Evolutionary conservation across 1,284 basidiomycete species (phyloP).

Genomic region (Ceratobasidium papillatum): DNA sequence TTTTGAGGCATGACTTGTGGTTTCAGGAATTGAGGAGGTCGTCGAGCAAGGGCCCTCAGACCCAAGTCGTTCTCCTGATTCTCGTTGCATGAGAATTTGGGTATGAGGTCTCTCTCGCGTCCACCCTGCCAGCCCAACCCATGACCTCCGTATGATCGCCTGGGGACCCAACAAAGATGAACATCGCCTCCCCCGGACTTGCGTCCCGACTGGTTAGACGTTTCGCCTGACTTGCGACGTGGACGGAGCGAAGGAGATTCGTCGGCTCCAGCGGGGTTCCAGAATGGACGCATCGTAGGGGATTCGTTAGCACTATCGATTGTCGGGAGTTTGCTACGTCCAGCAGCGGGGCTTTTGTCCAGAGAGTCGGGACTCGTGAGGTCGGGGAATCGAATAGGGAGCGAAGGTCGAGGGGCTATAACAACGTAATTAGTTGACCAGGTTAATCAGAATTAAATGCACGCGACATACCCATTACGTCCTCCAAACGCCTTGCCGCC

Average conservation of each 20-base stretch:
- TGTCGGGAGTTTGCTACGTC: conserved; percentile 11
- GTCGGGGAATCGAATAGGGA: conserved; percentile 34
- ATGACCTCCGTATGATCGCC: conserved; percentile 15
- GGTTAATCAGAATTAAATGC: not conserved
- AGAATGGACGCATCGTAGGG: conserved; percentile 20
- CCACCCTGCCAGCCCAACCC: conserved; percentile 15
- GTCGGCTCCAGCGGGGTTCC: conserved; percentile 12
- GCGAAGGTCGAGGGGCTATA: conserved; percentile 23
- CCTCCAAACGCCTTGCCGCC: conserved; percentile 29
- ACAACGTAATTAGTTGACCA: not conserved
- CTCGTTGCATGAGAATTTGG: conserved; percentile 20
- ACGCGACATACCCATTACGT: conserved; percentile 24
- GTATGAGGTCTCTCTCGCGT: conserved; percentile 11
- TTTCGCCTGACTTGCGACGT: conserved; percentile 27
- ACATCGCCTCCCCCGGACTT: conserved; percentile 13
- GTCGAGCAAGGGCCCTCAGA: no score
- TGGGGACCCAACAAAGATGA: conserved; percentile 4
- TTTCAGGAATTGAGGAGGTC: no score
- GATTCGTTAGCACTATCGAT: conserved; percentile 31
- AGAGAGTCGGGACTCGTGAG: conserved; percentile 24
- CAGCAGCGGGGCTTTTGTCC: conserved; percentile 32
- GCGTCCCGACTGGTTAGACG: not conserved
- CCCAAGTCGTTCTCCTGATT: conserved; percentile 34
- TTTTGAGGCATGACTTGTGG: no score
- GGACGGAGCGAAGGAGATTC: conserved; percentile 23